phyloP scores from a whole-genome alignment of 2,329 filamentous ascomycete species.

The Botryotinia calthae region DNA sequence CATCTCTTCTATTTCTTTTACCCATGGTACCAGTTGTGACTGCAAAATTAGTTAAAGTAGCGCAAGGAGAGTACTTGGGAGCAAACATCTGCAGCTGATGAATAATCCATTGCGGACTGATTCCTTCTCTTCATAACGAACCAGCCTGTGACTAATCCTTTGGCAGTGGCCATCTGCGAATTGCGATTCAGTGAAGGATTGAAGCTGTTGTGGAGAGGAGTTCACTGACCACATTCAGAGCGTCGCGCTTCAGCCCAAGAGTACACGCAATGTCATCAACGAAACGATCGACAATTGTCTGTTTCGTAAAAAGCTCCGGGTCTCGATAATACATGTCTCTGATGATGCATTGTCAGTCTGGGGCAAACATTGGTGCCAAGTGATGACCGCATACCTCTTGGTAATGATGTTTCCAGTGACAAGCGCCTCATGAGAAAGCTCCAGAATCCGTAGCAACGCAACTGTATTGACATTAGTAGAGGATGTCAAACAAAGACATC shows the following conservation, averaged over 20 bases:
- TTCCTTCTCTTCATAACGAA: constrained; percentile 49
- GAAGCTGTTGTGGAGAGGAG: not conserved
- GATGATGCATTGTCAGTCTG: not conserved
- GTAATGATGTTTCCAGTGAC: constrained; percentile 54
- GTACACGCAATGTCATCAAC: constrained; percentile 74
- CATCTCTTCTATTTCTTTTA: constrained; percentile 49
- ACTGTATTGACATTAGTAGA: constrained; percentile 42
- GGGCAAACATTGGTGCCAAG: not conserved
- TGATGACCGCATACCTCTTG: constrained; percentile 51
- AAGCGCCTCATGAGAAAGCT: constrained; percentile 58
- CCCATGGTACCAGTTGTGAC: constrained; percentile 62
- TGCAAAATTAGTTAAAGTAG: constrained; percentile 5
- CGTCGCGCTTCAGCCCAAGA: constrained; percentile 59
- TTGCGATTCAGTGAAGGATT: constrained; percentile 10
- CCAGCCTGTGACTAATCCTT: constrained; percentile 65
- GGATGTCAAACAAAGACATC: constrained; percentile 22
- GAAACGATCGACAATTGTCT: constrained; percentile 66
- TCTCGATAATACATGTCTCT: constrained; percentile 82
- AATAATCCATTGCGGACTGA: constrained; percentile 43
- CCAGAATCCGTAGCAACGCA: constrained; percentile 56
- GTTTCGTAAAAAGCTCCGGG: constrained; percentile 66
- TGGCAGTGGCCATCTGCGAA: constrained; percentile 66
- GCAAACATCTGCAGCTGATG: constrained; percentile 42
- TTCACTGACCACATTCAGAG: constrained; percentile 65
- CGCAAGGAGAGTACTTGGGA: not conserved